Evolutionary conservation across 495 filamentous ascomycete genomes (phyloP), one percentile per base, ranked within the genome.

Genomic region (Geopyxis carbonaria): DNA sequence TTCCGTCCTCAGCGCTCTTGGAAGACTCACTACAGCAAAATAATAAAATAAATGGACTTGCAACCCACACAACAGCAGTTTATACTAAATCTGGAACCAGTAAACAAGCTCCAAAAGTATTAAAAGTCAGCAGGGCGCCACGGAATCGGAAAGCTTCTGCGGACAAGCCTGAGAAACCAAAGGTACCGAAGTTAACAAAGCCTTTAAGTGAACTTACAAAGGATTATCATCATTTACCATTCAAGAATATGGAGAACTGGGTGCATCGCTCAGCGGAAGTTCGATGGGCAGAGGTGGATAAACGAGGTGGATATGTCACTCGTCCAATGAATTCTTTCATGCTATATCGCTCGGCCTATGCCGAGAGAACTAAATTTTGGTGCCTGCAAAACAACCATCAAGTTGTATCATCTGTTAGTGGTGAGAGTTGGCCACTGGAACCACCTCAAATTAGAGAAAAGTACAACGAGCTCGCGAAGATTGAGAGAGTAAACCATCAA

Each of bases 241-340:
- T 89, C 23, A 69, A 68, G 32, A 74, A 97, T 57, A 94, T 94
- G 67, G 74, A 82, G 40, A 64, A 60, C 15, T 92, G 76, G 64
- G 87, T 93, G 16, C 73, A 78, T 49, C 67, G 89, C 32, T 63
- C 78, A 6, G 59, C 64, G 2, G 73, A 80, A 31, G 67, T 62
- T 4, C 72, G 89, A 35, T 64, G 61, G 24, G 57, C 65, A 47
- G 78, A 91, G 48, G 73, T 81, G 11, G 68, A 68, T 40, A 72
- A 75, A 51, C 76, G 80, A 21, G 64, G 63, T 8, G 80, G 80
- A 2, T 82, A 84, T 49, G 67, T 97, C 40, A 81, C 86, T 45
- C 66, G 89, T 23, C 89, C 89, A 0, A 95, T 94, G 80, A 97
- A 97, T 54, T 86, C 84, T 1, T 97, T 95, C 66, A 95, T 97